Evolutionary conservation across 768 basidiomycete species (phyloP), one percentile per base, ranked within the genome.

Genomic region (Rhodotorula kratochvilovae): DNA sequence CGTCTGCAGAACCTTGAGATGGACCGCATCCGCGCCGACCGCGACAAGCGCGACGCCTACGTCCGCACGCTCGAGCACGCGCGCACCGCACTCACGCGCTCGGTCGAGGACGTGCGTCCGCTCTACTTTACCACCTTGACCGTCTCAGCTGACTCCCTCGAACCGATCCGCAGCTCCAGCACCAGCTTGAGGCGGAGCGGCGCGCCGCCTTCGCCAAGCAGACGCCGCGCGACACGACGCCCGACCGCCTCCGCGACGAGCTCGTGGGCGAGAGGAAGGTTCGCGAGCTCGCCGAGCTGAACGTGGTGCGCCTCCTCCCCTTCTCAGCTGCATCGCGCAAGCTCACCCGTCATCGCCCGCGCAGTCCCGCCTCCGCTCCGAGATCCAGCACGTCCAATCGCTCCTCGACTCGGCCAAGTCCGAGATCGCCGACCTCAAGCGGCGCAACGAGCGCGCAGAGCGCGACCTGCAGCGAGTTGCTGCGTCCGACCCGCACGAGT

Each of bases 231-330:
- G 61, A 68, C 31, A 61, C 71, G 27, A 61, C 50, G 17, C 25
- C 62, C 43, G 61, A 48, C 29, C 65, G 66, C 11, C 33, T 71
- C 7, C 19, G 57, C 36, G 70, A 76, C 4, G 72, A 61, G 10
- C 73, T 77, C 29, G 70, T 63, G 16, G 56, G 68, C 43, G 77
- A 78, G 63, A 65, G 67, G 48, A 71, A 75, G 56, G 67, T 76
- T 5, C 69, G 77, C 45, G 74, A 78, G 64, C 66, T 73, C 7
- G 77, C 76, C 27, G 77, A 78, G 61, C 67, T 75, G 64, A 75
- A 77, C 42, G 76, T 74, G 36, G 74, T 73, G 11, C 33, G 74
- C 33, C 48, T n/a, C 31, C 19, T 31, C 29, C 36, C 6, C 23
- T 21, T 16, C 0, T 31, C n/a, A 1, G 10, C 58, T n/a, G 8